Evolutionary conservation across 2,329 filamentous ascomycete genomes (phyloP).

Genomic region (Aspergillus arachidicola): DNA sequence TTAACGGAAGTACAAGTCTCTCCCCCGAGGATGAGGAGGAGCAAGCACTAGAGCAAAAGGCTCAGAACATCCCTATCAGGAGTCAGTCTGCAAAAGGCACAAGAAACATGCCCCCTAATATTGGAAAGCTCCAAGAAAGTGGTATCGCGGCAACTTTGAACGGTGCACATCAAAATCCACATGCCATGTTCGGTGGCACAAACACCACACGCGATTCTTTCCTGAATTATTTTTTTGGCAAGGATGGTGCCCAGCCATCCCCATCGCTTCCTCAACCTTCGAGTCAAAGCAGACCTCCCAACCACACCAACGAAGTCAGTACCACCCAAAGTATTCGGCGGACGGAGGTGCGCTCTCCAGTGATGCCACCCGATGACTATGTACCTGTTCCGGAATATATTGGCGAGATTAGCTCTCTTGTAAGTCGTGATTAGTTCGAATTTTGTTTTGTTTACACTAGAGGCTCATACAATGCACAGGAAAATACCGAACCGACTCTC

Average conservation of each 20-base stretch:
- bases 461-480: conserved; percentile 23
- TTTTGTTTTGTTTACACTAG: not conserved
- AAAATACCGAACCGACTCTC: conserved; percentile 74
- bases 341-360: conserved; percentile 52
- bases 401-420: conserved; percentile 49
- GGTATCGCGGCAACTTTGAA: conserved; percentile 70
- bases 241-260: conserved; percentile 65
- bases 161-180: conserved; percentile 63
- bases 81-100: conserved; percentile 63
- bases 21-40: conserved; percentile 68
- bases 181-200: conserved; percentile 62
- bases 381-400: conserved; percentile 41
- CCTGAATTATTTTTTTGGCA: conserved; percentile 98
- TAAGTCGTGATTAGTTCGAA: conserved; percentile 38
- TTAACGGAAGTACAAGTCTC: conserved; percentile 67
- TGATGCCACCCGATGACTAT: conserved; percentile 49
- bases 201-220: conserved; percentile 83
- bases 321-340: conserved; percentile 81
- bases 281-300: conserved; percentile 66
- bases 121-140: conserved; percentile 65
- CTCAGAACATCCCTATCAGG: conserved; percentile 58
- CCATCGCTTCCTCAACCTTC: conserved; percentile 45
- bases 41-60: conserved; percentile 59
- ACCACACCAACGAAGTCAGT: conserved; percentile 76
- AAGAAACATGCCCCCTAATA: conserved; percentile 80